Base-by-base conservation (phyloP, 805 yeast genomes). In the Barnettozyma siamensis region DNA sequence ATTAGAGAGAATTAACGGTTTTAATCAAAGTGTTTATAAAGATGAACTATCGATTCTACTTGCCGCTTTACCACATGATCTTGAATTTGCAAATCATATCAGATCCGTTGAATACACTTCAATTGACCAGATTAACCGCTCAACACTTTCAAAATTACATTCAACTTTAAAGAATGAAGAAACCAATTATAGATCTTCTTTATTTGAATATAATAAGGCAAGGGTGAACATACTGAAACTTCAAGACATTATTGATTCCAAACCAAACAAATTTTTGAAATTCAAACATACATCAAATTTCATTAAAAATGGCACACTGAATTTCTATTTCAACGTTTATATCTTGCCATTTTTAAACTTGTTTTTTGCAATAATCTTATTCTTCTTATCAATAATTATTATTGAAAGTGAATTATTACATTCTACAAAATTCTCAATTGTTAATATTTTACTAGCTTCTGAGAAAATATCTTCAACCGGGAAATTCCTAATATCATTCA, bases 331-430 rank as follows among this genome's bases (percentile, higher is more conserved):
- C 38, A 65, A 71, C 47, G 63, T 70, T 42, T 66, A 63, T 35
- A 35, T 75, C 9, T 55, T 66, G 7, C 88, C 89, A 0, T 35
- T 59, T 7, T 31, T 66, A 1, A 69, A 72, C 33, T 63, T 76
- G n/a, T 17, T 69, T 0, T 45, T 64, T 16, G 70, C 86, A 0
- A 41, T 72, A 0, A 12, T 69, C 0, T 53, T 81, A 16, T 67
- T 66, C 11, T 32, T 54, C 0, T 51, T 75, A 6, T 75, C 89
- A 0, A 57, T 77, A 7, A 54, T 77, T 2, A 64, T 87, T 4
- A 69, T 82, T n/a, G 79, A 83, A 63, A 80, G 89, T 16, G 95
- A 87, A 55, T 63, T 82, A 28, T 69, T 83, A 41, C 89, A 85
- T 57, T 83, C 87, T 4, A 77, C 89, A 1, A 65, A 56, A 38